Base-by-base conservation (phyloP, 495 filamentous ascomycete genomes). In the Penicillium bialowiezense region DNA sequence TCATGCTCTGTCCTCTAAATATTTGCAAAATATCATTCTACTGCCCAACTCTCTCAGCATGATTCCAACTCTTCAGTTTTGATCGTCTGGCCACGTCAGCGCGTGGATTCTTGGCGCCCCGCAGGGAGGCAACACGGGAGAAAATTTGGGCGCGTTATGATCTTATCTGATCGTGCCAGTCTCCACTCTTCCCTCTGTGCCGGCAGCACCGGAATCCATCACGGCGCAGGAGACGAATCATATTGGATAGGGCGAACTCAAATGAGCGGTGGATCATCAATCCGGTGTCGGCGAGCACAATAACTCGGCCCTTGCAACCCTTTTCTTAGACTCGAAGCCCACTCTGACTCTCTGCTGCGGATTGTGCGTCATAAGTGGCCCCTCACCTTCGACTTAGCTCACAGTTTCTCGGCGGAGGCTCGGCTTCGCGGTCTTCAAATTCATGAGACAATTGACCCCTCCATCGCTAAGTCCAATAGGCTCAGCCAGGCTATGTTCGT, bases 101-200 rank as follows among this genome's bases (percentile, higher is more conserved):
- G 28, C 19, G 28, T 33, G 26, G 24, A 15, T 34, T 39, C 51
- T 50, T 44, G 45, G 45, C 46, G 47, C 28, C 46, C 51, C 50
- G 29, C 50, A 24, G 42, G 12, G 12, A 31, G 20, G 49, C 18
- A 21, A 52, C 41, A 41, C 50, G 20, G 42, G 35, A 52, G 23
- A 52, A 51, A 48, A 36, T 14, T 15, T 36, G 26, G 20, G 39
- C 41, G 50, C 36, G 42, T 45, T 43, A 28, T 58, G 51, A 63
- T 63, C 60, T 64, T 64, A 64, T 64, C 60, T 53, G 60, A 64
- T 64, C 54, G 48, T 47, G 44, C 36, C 21, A 37, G 59, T 59
- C 56, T 43, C 59, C 59, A 62, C 59, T 41, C 33, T n/a, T 33
- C 21, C 26, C 42, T 31, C 45, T 32, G 23, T 26, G 33, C 33